Percentiles rank a stretch among this genome's conserved stretches.
phyloP scores from a whole-genome alignment of 177 flowering plant species.

The Vitis hybrid region DNA sequence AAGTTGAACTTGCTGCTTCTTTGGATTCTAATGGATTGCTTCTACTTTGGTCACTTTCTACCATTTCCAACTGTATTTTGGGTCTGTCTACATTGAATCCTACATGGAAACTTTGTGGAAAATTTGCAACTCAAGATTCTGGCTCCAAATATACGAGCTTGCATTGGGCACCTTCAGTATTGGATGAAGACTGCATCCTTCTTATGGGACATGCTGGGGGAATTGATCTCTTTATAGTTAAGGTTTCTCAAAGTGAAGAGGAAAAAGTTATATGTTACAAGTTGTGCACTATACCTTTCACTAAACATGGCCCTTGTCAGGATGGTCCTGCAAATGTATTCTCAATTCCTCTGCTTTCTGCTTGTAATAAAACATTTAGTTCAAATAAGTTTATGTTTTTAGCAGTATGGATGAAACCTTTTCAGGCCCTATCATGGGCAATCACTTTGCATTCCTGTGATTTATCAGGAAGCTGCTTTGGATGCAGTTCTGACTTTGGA shows the following conservation, averaged over 20 bases:
- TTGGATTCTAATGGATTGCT: constrained; percentile 78
- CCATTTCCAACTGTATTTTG: constrained; percentile 33
- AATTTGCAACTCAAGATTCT: constrained; percentile 23
- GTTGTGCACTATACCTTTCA: constrained; percentile 71
- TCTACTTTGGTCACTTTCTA: constrained; percentile 77
- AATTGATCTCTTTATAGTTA: constrained; percentile 68
- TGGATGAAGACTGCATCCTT: constrained; percentile 55
- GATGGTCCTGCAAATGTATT: constrained; percentile 51
- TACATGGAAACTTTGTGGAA: constrained; percentile 61
- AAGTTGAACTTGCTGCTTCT: constrained; percentile 69
- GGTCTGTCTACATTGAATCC: constrained; percentile 51
- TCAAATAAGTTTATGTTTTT: constrained; percentile 58
- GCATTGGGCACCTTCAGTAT: constrained; percentile 71
- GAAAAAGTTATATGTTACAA: constrained; percentile 44
- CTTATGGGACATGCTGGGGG: constrained; percentile 70
- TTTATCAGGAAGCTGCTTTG: constrained; percentile 32
- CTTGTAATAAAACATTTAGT: constrained; percentile 28
- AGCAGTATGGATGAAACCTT: constrained; percentile 66
- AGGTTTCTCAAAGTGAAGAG: constrained; percentile 31
- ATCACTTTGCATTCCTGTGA: constrained; percentile 52
- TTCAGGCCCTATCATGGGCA: constrained; percentile 82
- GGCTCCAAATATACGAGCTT: constrained; percentile 55
- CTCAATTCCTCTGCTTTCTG: constrained; percentile 53
- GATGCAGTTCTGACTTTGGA: constrained; percentile 29
- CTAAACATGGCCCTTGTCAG: constrained; percentile 23